Evolutionary conservation across 1,284 basidiomycete species (phyloP), one percentile per base, ranked within the genome.

Genomic region (Phenoliferia sp.): DNA sequence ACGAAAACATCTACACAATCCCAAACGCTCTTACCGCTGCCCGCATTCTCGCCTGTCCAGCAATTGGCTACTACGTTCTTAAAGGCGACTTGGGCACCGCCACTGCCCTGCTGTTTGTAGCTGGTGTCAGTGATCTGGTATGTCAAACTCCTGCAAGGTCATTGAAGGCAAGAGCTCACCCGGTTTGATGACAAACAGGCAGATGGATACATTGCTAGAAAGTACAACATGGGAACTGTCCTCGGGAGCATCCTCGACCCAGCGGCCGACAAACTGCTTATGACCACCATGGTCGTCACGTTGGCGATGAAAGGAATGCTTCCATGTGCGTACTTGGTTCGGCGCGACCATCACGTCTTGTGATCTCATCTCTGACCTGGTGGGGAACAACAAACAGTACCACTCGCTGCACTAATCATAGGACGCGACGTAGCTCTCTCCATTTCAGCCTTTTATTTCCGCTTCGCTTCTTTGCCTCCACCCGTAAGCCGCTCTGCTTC

Each of bases 161-260:
- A 12, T 44, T 44, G 39, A 22, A 44, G 4, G 28, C 19, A 2
- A 12, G 39, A 44, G 39, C 39, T 44, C 15, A 44, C 15, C 15
- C 39, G 12, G 35, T 16, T 50, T 32, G 54, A 26, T 17, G 16
- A 7, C 29, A 22, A 15, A 3, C 78, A 94, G 90, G 84, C 89
- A 62, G 95, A 99, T 76, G 95, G 95, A 1, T 96, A 84, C 78
- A 80, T 99, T 59, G 96, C 95, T 0, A 84, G 95, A 68, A 85
- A 85, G 68, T 96, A 85, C 82, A 87, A 90, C 55, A 89, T 93
- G 88, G 84, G 81, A 59, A 89, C 91, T 15, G 92, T 98, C 15
- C 84, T 99, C 39, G 95, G 95, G 15, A 91, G 90, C 16, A 94
- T 99, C 67, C 84, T 98, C 9, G 96, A 99, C 79, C 95, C 95